Evolutionary conservation across 805 yeast species (phyloP).

Genomic region (Crinitomyces ghanaensis): DNA sequence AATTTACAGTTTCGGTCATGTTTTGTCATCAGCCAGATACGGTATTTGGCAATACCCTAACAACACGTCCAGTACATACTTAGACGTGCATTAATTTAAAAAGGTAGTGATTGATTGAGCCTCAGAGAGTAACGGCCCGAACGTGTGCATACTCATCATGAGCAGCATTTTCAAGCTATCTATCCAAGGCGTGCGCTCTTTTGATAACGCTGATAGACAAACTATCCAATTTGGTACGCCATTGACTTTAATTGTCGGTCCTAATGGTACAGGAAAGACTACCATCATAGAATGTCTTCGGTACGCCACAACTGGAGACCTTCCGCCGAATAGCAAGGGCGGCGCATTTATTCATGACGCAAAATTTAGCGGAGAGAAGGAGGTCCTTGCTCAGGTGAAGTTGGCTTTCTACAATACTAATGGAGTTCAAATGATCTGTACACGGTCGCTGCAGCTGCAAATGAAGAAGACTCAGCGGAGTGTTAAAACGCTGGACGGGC

Average conservation of each 20-base stretch:
- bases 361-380: slow-evolving; percentile 47
- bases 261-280: slow-evolving; percentile 94
- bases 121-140: neutral
- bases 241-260: slow-evolving; percentile 86
- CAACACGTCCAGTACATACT: too few species aligned
- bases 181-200: slow-evolving; percentile 83
- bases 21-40: too few species aligned
- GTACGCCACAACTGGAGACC: slow-evolving; percentile 89
- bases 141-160: slow-evolving; percentile 7
- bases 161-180: too few species aligned
- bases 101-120: neutral
- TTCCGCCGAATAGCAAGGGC: slow-evolving; percentile 92
- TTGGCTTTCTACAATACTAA: slow-evolving; percentile 68
- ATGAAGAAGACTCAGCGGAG: slow-evolving; percentile 52
- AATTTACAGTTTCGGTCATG: too few species aligned
- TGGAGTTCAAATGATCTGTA: slow-evolving; percentile 70
- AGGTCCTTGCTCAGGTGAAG: slow-evolving; percentile 82
- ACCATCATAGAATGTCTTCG: slow-evolving; percentile 89
- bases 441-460: slow-evolving; percentile 70
- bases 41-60: too few species aligned
- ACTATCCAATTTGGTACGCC: slow-evolving; percentile 86
- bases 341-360: slow-evolving; percentile 97
- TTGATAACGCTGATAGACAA: slow-evolving; percentile 74
- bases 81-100: too few species aligned
- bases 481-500: slow-evolving; percentile 88